These are phyloP conservation scores for Aspergillus neotritici DNA, from an alignment of 2,329 filamentous ascomycete genomes.

Conservation along the genomic window DNA sequence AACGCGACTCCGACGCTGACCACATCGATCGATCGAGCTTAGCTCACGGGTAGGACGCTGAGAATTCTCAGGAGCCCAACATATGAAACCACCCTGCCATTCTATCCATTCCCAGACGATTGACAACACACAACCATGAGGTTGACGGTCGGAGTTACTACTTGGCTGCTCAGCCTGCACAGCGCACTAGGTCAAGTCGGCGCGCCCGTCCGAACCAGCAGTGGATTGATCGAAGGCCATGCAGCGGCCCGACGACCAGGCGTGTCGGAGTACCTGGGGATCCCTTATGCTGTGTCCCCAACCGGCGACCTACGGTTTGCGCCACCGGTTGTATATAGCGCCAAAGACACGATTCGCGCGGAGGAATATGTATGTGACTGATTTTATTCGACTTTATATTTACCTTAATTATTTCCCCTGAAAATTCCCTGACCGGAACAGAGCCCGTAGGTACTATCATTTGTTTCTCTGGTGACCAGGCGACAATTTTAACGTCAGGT, in stretches of 20 bases:
- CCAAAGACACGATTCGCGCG: conserved; percentile 7
- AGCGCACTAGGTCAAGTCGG: neutral
- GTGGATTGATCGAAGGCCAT: conserved; percentile 21
- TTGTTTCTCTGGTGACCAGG: neutral
- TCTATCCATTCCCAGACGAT: too few species aligned
- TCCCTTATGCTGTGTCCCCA: conserved; percentile 25
- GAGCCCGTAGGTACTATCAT: conserved; percentile 12
- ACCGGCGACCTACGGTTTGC: conserved; percentile 24
- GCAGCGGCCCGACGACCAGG: conserved; percentile 7
- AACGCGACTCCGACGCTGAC: too few species aligned
- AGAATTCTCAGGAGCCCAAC: too few species aligned
- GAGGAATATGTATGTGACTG: conserved; percentile 9
- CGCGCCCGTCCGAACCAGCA: conserved; percentile 16
- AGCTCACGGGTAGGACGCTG: too few species aligned
- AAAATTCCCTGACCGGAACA: neutral
- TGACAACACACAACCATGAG: too few species aligned
- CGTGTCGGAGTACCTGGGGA: conserved; percentile 24
- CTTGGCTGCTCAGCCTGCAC: too few species aligned
- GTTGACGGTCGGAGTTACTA: too few species aligned
- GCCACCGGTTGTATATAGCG: conserved; percentile 15
- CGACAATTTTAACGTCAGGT: too few species aligned
- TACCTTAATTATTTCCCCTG: neutral
- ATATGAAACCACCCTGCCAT: too few species aligned
- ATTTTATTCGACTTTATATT: neutral
- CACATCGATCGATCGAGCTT: too few species aligned